Conservation (phyloP, 2,329 filamentous ascomycete species). For the Trichoderma cornu-damae region DNA sequence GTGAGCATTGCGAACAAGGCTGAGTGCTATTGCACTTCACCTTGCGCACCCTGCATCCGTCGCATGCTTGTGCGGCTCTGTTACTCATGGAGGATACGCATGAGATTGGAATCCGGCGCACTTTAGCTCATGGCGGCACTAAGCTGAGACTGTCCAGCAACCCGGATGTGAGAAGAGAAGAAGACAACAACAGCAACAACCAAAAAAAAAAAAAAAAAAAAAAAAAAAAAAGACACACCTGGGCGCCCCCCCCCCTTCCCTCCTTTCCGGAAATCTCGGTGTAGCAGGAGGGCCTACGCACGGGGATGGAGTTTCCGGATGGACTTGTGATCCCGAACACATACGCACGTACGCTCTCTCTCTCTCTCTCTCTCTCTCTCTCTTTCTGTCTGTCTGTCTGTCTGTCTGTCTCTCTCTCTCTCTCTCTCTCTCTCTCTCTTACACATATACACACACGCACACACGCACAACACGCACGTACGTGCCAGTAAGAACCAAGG, state of each 20-base stretch:
- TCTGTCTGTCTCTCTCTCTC: too few relatives aligned
- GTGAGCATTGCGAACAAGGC: conserved; percentile 36
- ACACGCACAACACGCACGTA: background rate
- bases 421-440: too few relatives aligned
- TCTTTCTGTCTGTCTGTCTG: too few relatives aligned
- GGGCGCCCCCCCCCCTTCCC: background rate
- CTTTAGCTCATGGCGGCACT: conserved; percentile 17
- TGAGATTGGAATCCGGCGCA: conserved; percentile 3
- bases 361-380: too few relatives aligned
- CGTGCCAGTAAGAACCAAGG: background rate
- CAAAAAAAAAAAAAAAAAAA: background rate
- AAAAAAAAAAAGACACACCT: background rate
- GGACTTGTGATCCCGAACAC: background rate
- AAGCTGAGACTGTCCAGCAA: conserved; percentile 14
- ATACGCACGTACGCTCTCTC: too few relatives aligned
- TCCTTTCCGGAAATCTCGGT: conserved; percentile 3
- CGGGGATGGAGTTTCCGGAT: background rate
- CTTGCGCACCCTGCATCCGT: conserved; percentile 37
- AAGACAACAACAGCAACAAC: background rate
- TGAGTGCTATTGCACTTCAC: conserved; percentile 34
- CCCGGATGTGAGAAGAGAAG: background rate
- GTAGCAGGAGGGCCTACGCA: background rate
- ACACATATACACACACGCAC: too few relatives aligned
- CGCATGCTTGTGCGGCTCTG: conserved; percentile 32
- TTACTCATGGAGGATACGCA: conserved; percentile 20